Base-by-base conservation (phyloP, 2,329 filamentous ascomycete genomes). In the Leptographium galeiforme region DNA sequence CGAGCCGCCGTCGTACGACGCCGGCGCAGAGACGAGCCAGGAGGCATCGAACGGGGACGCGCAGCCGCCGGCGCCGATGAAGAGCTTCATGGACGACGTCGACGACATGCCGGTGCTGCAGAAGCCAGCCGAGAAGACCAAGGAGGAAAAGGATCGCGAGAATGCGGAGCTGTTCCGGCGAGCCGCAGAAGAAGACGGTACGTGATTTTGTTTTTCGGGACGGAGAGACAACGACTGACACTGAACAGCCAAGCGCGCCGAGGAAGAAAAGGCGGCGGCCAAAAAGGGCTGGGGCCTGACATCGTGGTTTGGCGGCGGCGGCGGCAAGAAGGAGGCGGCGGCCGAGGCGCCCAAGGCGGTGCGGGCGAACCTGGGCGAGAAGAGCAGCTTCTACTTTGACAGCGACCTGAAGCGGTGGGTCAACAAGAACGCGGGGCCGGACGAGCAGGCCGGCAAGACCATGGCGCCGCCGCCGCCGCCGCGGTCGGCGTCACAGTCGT, bases 351-450 rank as follows among this genome's bases (percentile, higher is more conserved):
- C 75, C 63, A 84, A 84, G 63, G 72, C 90, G n/a, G 87, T 96
- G 66, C 82, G 81, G 61, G 93, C 94, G 57, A 98, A 98, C 63
- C 78, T 98, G 10, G 94, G 91, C 57, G 94, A 98, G 67, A 82
- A 93, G 63, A 95, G 82, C 67, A 89, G 83, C 47, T 96, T 98
- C 68, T 85, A 91, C 60, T 98, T 93, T 63, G 93, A 98, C 64
- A 86, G 89, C 2, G 87, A 96, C n/a, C 78, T 95, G 51, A 94
- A 95, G 73, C 89, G 93, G 66, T 98, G 94, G 94, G 77, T 98
- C 66, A 97, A 98, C 73, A 96, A 96, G 74, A 96, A 95, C 66
- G 81, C 81, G 12, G 84, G 84, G 13, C 77, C 79, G 8, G 83
- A 85, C 53, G 78, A 78, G 45, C 70, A 71, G 10, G 72, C 76